phyloP scores from a whole-genome alignment of 768 basidiomycete genomes.

The Hypholoma fasciculare region DNA sequence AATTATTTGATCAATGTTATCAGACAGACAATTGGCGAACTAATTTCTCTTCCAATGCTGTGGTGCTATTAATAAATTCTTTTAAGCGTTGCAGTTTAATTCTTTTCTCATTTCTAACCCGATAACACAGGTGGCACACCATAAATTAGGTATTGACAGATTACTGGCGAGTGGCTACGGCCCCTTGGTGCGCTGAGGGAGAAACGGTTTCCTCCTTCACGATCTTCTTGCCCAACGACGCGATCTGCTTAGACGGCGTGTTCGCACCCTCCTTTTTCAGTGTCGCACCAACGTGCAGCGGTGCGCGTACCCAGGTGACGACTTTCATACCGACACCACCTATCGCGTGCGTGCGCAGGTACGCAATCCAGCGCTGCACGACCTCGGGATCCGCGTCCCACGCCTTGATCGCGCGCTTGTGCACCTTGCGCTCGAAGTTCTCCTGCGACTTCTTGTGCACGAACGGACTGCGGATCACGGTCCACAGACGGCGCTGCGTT shows the following conservation, averaged over 20 bases:
- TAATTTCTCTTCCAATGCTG: too few relatives aligned
- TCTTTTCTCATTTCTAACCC: too few relatives aligned
- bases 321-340: constrained; percentile 88
- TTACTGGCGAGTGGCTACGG: background rate
- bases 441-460: constrained; percentile 93
- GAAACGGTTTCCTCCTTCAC: constrained; percentile 9
- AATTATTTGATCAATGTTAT: too few relatives aligned
- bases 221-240: constrained; percentile 31
- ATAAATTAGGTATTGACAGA: background rate
- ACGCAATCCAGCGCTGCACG: constrained; percentile 78
- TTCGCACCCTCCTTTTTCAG: background rate
- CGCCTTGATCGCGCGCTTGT: constrained; percentile 86
- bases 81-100: too few relatives aligned
- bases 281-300: constrained; percentile 41
- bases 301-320: constrained; percentile 73
- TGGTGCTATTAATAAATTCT: too few relatives aligned
- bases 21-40: too few relatives aligned
- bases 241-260: constrained; percentile 21
- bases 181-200: background rate
- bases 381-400: constrained; percentile 85
- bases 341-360: constrained; percentile 72
- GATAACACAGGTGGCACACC: background rate
- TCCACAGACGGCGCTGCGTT: constrained; percentile 78
- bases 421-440: constrained; percentile 86
- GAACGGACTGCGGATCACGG: constrained; percentile 84